Conservation (phyloP, 2,329 filamentous ascomycete genomes). For the Talaromyces sp. region DNA sequence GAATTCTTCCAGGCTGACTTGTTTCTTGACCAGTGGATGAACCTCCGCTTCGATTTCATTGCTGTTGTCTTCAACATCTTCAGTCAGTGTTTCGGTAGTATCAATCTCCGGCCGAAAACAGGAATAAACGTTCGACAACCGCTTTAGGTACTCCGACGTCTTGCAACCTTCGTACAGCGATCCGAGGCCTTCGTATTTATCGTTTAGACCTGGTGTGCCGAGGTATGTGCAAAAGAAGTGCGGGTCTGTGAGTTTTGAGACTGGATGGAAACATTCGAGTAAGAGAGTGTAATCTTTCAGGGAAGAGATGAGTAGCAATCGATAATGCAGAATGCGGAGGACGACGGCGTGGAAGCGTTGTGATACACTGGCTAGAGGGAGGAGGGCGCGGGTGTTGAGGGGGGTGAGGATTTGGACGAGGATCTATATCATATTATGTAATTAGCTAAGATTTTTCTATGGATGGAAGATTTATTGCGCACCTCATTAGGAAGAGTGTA, state of each 20-base stretch:
- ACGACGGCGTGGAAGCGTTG: constrained; percentile 64
- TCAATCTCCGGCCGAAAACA: constrained; percentile 65
- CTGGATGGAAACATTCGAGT: constrained; percentile 76
- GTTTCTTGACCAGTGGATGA: constrained; percentile 51
- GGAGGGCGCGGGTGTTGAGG: constrained; percentile 53
- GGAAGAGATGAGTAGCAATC: constrained; percentile 59
- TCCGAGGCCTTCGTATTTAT: constrained; percentile 41
- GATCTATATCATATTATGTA: constrained; percentile 41
- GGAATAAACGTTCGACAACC: constrained; percentile 63
- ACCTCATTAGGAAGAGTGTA: constrained; percentile 15
- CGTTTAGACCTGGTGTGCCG: constrained; percentile 61
- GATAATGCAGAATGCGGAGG: constrained; percentile 62
- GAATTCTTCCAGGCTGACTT: constrained; percentile 64
- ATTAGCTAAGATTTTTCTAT: neutral
- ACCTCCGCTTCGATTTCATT: neutral
- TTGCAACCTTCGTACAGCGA: constrained; percentile 36
- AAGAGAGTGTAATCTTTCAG: constrained; percentile 65
- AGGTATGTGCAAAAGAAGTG: constrained; percentile 68
- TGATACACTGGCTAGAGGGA: constrained; percentile 59
- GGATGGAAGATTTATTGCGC: neutral
- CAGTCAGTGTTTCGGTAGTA: neutral
- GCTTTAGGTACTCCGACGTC: constrained; percentile 38
- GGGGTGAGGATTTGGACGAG: constrained; percentile 52
- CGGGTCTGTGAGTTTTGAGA: constrained; percentile 65
- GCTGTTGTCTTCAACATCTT: neutral